These are phyloP conservation scores for Buddleja alternifolia DNA, from an alignment of 257 asterid species.

Conservation along the genomic window DNA sequence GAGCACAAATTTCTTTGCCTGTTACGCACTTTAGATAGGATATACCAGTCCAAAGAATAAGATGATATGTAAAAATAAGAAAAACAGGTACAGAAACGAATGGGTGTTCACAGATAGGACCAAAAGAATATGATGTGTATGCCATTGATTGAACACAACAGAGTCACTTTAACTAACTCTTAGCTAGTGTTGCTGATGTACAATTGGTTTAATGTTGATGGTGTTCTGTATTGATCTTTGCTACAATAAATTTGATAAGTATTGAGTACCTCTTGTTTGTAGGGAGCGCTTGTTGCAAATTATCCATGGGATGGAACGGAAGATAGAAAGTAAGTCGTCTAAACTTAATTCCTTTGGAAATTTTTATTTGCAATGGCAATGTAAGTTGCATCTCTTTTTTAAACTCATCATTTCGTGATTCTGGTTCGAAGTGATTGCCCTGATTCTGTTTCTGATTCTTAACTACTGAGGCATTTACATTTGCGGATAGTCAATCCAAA, in stretches of 20 bases:
- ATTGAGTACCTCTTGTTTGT: slow-evolving; percentile 13
- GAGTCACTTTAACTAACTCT: slow-evolving; percentile 3
- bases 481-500: no score
- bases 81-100: background rate
- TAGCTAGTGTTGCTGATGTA: slow-evolving; percentile 1
- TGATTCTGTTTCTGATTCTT: background rate
- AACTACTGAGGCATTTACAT: no score
- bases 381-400: slow-evolving; percentile 5
- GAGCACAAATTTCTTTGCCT: background rate
- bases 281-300: slow-evolving; percentile 99
- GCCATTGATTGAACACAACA: background rate
- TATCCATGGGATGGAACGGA: slow-evolving; percentile 98
- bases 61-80: background rate
- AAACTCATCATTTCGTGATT: slow-evolving; percentile 10
- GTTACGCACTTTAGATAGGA: background rate
- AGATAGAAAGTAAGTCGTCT: slow-evolving; percentile 62
- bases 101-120: background rate
- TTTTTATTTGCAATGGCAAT: background rate
- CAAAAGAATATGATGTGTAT: background rate
- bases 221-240: background rate
- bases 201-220: background rate
- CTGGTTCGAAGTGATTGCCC: background rate
- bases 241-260: background rate
- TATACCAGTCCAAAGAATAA: background rate
- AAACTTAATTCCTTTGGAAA: slow-evolving; percentile 1